Conservation (phyloP, 164 flowering plant species). For the Cinnamomum micranthum region DNA sequence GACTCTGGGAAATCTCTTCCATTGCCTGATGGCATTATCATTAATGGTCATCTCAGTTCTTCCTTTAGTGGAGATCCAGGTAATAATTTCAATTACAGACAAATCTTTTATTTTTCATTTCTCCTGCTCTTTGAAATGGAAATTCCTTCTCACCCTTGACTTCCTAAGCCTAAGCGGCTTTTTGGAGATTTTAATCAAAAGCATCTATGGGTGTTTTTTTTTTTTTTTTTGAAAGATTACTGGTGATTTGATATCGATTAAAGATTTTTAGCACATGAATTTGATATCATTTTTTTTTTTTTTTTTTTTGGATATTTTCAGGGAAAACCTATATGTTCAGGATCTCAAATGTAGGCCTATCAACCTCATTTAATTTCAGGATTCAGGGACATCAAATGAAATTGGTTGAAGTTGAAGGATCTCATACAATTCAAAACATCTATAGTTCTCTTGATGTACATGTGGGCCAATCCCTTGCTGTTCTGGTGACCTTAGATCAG, state of each 20-base stretch:
- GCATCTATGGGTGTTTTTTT: background rate
- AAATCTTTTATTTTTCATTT: background rate
- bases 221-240: no score
- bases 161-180: background rate
- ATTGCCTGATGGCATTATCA: slow-evolving; percentile 55
- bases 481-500: slow-evolving; percentile 40
- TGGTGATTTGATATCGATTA: background rate
- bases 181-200: no score
- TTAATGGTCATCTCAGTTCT: slow-evolving; percentile 41
- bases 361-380: slow-evolving; percentile 46
- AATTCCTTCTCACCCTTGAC: background rate
- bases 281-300: background rate
- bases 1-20: slow-evolving; percentile 53
- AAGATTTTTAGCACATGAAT: background rate
- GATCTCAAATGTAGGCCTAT: slow-evolving; percentile 44
- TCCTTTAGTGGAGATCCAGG: slow-evolving; percentile 73
- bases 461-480: slow-evolving; percentile 41
- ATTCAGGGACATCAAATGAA: slow-evolving; percentile 43
- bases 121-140: background rate
- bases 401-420: slow-evolving; percentile 52
- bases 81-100: slow-evolving; percentile 8
- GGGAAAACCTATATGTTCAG: slow-evolving; percentile 43
- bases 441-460: slow-evolving; percentile 52
- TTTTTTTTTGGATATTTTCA: slow-evolving; percentile 11
- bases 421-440: slow-evolving; percentile 40